Conservation (phyloP, 768 basidiomycete genomes). For the Boletellus emodensis region DNA sequence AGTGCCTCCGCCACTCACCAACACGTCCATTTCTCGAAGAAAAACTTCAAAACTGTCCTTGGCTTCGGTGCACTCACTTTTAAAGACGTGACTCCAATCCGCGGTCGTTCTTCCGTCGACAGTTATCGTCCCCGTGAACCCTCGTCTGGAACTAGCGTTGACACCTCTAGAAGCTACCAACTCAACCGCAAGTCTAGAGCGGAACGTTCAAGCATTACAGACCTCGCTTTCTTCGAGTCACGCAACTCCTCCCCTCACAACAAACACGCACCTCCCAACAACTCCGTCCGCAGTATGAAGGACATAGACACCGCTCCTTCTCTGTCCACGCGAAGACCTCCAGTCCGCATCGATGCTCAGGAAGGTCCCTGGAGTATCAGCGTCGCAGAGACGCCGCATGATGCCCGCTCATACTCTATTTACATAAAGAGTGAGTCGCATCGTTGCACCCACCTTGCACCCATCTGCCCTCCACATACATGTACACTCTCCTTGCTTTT, state of each 20-base stretch:
- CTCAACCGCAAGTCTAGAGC: conserved; percentile 33
- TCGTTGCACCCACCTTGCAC: conserved; percentile 23
- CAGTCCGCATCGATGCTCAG: conserved; percentile 64
- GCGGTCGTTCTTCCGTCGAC: conserved; percentile 28
- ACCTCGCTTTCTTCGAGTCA: conserved; percentile 42
- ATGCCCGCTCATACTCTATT: conserved; percentile 64
- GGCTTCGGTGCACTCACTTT: conserved; percentile 39
- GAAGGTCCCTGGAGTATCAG: conserved; percentile 87
- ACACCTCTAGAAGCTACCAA: conserved; percentile 39
- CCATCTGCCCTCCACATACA: conserved; percentile 15
- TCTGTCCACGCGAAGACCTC: conserved; percentile 42
- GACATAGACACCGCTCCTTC: conserved; percentile 41
- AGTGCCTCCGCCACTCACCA: conserved; percentile 37
- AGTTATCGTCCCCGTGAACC: conserved; percentile 24
- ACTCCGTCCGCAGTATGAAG: conserved; percentile 39
- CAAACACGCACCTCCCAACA: conserved; percentile 29
- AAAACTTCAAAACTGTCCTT: conserved; percentile 47
- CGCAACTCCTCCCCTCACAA: conserved; percentile 29
- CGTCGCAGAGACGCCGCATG: conserved; percentile 81
- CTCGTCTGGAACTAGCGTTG: conserved; percentile 41
- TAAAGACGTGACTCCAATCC: conserved; percentile 32
- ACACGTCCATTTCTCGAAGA: conserved; percentile 36
- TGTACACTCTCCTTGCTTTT: conserved; percentile 18
- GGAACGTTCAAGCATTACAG: conserved; percentile 37
- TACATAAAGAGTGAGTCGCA: conserved; percentile 82